phyloP scores from a whole-genome alignment of 768 basidiomycete genomes.

The Kwoniella newhampshirensis region DNA sequence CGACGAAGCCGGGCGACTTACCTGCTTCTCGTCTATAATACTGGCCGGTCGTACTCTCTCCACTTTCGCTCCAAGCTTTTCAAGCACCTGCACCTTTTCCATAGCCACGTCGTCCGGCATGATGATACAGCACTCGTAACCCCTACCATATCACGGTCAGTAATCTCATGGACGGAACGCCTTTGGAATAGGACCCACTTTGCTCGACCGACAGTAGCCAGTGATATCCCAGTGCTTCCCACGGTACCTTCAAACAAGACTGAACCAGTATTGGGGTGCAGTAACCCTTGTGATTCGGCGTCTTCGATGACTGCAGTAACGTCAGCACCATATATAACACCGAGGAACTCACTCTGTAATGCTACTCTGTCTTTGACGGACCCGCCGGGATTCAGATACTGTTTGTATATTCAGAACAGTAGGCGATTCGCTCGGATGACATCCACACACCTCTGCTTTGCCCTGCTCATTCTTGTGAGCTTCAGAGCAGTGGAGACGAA shows the following conservation, averaged over 20 bases:
- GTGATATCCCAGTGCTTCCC: conserved; percentile 71
- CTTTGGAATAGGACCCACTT: conserved; percentile 58
- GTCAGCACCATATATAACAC: not conserved
- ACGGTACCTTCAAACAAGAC: conserved; percentile 97
- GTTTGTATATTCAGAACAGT: not conserved
- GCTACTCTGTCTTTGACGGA: conserved; percentile 99
- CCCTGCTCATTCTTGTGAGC: conserved; percentile 56
- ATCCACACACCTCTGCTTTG: conserved; percentile 77
- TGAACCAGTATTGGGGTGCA: conserved; percentile 82
- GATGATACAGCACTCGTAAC: conserved; percentile 77
- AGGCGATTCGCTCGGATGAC: not conserved
- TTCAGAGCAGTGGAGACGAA: not conserved
- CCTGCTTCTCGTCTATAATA: conserved; percentile 95
- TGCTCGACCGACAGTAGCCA: conserved; percentile 87
- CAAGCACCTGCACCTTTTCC: conserved; percentile 84
- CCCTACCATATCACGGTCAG: conserved; percentile 58
- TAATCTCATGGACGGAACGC: not conserved
- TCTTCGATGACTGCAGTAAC: conserved; percentile 77
- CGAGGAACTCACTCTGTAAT: conserved; percentile 66
- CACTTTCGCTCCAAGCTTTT: conserved; percentile 81
- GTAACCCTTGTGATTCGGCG: conserved; percentile 76
- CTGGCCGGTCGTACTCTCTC: conserved; percentile 68
- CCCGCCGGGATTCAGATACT: conserved; percentile 96
- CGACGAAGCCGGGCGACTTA: conserved; percentile 44
- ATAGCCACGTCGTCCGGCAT: conserved; percentile 61